Conservation (phyloP, 176 grass and related monocot genomes). For the Hordeum vulgare region DNA sequence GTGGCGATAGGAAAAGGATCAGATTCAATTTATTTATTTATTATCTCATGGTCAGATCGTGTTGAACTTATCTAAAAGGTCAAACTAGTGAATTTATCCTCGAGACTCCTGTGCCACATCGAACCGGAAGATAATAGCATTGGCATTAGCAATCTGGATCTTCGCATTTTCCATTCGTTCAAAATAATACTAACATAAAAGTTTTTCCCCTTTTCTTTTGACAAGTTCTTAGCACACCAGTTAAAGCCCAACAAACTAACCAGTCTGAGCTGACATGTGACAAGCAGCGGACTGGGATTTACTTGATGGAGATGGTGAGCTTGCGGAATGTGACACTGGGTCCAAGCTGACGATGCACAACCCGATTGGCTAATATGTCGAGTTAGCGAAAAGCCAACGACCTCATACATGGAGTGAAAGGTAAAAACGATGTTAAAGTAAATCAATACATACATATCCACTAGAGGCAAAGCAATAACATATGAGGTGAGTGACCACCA, state of each 20-base stretch:
- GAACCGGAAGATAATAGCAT: too few relatives aligned
- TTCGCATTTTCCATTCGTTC: too few relatives aligned
- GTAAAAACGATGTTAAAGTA: conserved; percentile 25
- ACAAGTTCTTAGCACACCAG: neutral
- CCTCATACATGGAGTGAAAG: neutral
- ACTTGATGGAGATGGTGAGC: neutral
- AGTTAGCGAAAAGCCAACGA: neutral
- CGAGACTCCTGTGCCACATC: too few relatives aligned
- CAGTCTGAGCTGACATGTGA: neutral
- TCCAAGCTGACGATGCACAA: neutral
- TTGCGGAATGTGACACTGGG: neutral
- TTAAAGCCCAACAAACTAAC: too few relatives aligned
- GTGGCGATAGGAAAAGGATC: too few relatives aligned
- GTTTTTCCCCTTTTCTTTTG: neutral
- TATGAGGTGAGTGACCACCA: neutral
- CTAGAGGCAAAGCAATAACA: neutral
- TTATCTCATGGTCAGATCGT: too few relatives aligned
- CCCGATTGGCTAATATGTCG: neutral
- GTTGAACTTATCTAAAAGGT: too few relatives aligned
- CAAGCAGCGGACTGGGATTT: neutral
- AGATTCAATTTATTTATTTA: too few relatives aligned
- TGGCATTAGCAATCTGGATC: too few relatives aligned
- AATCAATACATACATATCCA: conserved; percentile 5
- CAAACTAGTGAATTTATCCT: too few relatives aligned
- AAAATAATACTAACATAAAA: neutral